Conservation (phyloP, 1,284 basidiomycete genomes). For the Puccinia polysora region DNA sequence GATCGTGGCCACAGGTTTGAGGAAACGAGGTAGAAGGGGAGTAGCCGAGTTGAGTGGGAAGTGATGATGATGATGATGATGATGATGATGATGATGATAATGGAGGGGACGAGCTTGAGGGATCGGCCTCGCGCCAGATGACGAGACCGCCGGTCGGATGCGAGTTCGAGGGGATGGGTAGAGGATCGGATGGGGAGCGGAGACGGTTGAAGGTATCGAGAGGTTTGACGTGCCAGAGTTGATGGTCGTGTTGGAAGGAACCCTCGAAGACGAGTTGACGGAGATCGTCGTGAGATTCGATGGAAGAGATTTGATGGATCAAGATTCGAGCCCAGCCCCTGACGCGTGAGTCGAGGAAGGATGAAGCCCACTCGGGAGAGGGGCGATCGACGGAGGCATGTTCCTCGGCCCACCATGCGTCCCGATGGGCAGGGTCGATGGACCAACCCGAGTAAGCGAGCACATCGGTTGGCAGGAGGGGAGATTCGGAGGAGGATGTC, state of each 20-base stretch:
- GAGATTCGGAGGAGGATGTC: slow-evolving; percentile 27
- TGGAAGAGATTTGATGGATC: slow-evolving; percentile 25
- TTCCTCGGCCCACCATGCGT: slow-evolving; percentile 45
- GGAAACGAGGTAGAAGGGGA: slow-evolving; percentile 4
- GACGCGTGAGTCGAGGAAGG: slow-evolving; percentile 27
- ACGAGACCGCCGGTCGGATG: slow-evolving; percentile 57
- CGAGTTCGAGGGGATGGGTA: slow-evolving; percentile 44
- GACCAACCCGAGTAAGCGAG: slow-evolving; percentile 49
- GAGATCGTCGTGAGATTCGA: slow-evolving; percentile 40
- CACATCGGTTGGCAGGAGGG: slow-evolving; percentile 45
- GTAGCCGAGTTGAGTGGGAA: slow-evolving; percentile 45
- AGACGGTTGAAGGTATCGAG: slow-evolving; percentile 65
- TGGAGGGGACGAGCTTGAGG: slow-evolving; percentile 54
- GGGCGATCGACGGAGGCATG: slow-evolving; percentile 30
- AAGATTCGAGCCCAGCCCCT: slow-evolving; percentile 48
- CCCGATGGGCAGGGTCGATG: slow-evolving; percentile 44
- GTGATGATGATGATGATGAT: slow-evolving; percentile 54
- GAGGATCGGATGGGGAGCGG: slow-evolving; percentile 61
- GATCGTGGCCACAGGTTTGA: slow-evolving; percentile 64
- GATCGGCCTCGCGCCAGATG: slow-evolving; percentile 68
- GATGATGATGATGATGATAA: slow-evolving; percentile 51
- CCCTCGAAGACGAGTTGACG: slow-evolving; percentile 62
- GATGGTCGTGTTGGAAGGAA: slow-evolving; percentile 65
- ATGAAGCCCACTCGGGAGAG: slow-evolving; percentile 11
- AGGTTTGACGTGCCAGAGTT: slow-evolving; percentile 69